Conservation (phyloP, 257 asterid genomes). For the Ehretia macrophylla region DNA sequence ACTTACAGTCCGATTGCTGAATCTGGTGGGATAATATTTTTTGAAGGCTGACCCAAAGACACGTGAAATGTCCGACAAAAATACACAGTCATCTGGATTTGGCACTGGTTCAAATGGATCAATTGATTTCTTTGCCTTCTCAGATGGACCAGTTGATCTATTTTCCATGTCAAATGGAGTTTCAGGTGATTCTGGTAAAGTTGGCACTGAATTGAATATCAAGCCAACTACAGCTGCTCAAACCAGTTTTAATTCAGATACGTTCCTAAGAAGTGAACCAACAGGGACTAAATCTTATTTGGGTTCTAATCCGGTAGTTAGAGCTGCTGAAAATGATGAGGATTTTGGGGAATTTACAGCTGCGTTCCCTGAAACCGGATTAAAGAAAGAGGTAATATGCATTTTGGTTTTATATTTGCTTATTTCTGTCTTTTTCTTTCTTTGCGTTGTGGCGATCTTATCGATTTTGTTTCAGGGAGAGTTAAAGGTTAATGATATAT, state of each 20-base stretch:
- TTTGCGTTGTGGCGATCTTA: not conserved
- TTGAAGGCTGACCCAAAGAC: constrained; percentile 44
- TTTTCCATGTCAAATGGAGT: constrained; percentile 35
- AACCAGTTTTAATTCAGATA: constrained; percentile 26
- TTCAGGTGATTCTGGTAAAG: constrained; percentile 28
- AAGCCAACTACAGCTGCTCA: constrained; percentile 27
- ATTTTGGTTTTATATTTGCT: not conserved
- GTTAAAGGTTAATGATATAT: not conserved
- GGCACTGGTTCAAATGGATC: constrained; percentile 27
- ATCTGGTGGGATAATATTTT: constrained; percentile 14
- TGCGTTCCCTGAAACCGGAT: constrained; percentile 44
- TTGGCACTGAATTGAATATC: constrained; percentile 28
- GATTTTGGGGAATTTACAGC: constrained; percentile 64
- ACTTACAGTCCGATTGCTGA: constrained; percentile 23
- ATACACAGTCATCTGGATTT: constrained; percentile 25
- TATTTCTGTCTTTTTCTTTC: not conserved
- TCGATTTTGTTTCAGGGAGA: constrained; percentile 1
- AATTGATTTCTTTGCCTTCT: constrained; percentile 20
- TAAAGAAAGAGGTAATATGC: constrained; percentile 32
- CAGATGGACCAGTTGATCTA: constrained; percentile 30
- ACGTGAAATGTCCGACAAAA: constrained; percentile 29
- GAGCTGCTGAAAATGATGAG: constrained; percentile 27
- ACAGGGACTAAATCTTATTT: constrained; percentile 17
- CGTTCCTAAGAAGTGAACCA: constrained; percentile 24
- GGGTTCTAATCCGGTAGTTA: constrained; percentile 25